Evolutionary conservation across 495 filamentous ascomycete species (phyloP).

Genomic region (Annulohypoxylon stygium): DNA sequence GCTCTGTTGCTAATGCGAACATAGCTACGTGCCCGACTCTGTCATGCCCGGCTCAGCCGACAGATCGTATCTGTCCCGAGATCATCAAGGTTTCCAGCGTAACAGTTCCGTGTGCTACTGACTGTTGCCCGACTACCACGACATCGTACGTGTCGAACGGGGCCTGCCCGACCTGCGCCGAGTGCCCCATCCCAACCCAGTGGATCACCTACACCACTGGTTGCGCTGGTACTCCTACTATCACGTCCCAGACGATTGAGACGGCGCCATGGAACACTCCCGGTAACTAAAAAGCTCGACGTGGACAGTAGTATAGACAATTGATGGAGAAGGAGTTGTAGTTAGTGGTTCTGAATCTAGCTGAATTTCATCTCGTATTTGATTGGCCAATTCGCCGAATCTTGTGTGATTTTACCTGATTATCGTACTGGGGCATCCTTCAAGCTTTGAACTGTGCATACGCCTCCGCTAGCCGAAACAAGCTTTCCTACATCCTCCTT

Average conservation of each 20-base stretch:
- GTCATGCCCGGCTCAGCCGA: slow-evolving; percentile 36
- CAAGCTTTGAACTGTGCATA: slow-evolving; percentile 80
- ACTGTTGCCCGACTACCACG: slow-evolving; percentile 57
- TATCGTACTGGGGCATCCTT: slow-evolving; percentile 79
- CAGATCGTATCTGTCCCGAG: slow-evolving; percentile 45
- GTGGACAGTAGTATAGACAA: slow-evolving; percentile 14
- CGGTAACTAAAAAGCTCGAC: background rate
- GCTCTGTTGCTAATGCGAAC: slow-evolving; percentile 8
- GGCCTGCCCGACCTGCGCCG: slow-evolving; percentile 50
- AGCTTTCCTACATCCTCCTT: slow-evolving; percentile 78
- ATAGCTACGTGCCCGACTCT: slow-evolving; percentile 44
- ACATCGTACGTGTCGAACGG: slow-evolving; percentile 49
- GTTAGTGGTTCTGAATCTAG: slow-evolving; percentile 27
- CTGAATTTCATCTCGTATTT: slow-evolving; percentile 36
- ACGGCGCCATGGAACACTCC: slow-evolving; percentile 40
- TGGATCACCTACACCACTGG: slow-evolving; percentile 57
- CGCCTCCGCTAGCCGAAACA: slow-evolving; percentile 75
- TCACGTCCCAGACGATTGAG: slow-evolving; percentile 36
- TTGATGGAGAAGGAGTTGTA: slow-evolving; percentile 18
- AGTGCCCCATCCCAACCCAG: slow-evolving; percentile 53
- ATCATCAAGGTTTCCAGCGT: slow-evolving; percentile 49
- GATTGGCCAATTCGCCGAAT: slow-evolving; percentile 9
- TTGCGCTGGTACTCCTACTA: slow-evolving; percentile 48
- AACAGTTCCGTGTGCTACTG: slow-evolving; percentile 55
- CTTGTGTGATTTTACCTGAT: slow-evolving; percentile 11